These are phyloP conservation scores for Talaromyces piceae DNA, from an alignment of 2,329 filamentous ascomycete genomes.

Conservation along the genomic window DNA sequence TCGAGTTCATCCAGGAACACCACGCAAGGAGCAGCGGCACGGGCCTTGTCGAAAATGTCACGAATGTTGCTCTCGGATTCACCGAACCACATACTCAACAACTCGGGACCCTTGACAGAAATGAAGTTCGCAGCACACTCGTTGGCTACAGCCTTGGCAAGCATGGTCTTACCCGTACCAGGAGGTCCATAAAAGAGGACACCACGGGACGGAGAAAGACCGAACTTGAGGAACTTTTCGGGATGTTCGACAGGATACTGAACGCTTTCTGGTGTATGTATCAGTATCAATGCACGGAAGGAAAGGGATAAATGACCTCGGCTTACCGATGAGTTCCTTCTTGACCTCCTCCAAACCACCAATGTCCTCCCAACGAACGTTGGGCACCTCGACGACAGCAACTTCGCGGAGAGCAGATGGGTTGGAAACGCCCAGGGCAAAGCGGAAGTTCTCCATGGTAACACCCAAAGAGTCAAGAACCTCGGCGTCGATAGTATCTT, in stretches of 20 bases:
- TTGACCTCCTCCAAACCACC: constrained; percentile 98
- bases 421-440: constrained; percentile 95
- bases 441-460: constrained; percentile 99
- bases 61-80: constrained; percentile 99
- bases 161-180: constrained; percentile 99
- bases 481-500: constrained; percentile 98
- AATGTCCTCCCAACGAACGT: constrained; percentile 99
- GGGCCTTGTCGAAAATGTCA: constrained; percentile 99
- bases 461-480: constrained; percentile 96
- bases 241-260: constrained; percentile 99
- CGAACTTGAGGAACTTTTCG: constrained; percentile 99
- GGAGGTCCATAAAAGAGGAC: constrained; percentile 98
- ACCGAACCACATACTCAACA: constrained; percentile 99
- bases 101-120: constrained; percentile 95
- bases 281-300: neutral
- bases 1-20: constrained; percentile 99
- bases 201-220: constrained; percentile 93
- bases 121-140: constrained; percentile 99
- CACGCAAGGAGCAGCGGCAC: constrained; percentile 93
- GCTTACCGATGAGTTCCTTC: constrained; percentile 79
- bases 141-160: constrained; percentile 98
- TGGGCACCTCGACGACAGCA: constrained; percentile 97
- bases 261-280: constrained; percentile 56
- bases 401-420: constrained; percentile 97
- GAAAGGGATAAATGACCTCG: neutral